These are phyloP conservation scores for Penicillium malachiteum DNA, from an alignment of 495 filamentous ascomycete genomes.

Conservation along the genomic window DNA sequence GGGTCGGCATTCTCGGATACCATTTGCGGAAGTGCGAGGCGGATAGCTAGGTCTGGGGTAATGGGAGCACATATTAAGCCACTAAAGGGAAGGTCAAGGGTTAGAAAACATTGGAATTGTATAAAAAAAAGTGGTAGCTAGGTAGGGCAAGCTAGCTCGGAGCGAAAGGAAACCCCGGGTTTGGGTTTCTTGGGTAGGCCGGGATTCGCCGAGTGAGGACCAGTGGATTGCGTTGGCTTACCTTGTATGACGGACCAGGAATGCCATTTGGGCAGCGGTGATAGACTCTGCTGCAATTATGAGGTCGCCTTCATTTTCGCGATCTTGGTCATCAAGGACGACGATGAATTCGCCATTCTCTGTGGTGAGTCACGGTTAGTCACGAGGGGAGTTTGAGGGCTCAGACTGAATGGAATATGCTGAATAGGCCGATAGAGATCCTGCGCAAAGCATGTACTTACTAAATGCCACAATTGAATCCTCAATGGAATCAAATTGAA, in stretches of 20 bases:
- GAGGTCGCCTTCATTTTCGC: constrained; percentile 97
- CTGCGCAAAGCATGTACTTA: constrained; percentile 42
- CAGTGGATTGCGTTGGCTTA: constrained; percentile 20
- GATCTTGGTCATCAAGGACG: constrained; percentile 82
- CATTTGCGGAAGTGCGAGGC: constrained; percentile 85
- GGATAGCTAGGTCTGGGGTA: constrained; percentile 59
- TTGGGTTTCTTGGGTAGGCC: not conserved
- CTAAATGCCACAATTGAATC: constrained; percentile 82
- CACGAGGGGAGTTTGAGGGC: not conserved
- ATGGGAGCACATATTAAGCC: constrained; percentile 90
- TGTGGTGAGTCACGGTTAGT: constrained; percentile 35
- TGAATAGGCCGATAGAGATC: not conserved
- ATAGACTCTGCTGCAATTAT: constrained; percentile 88
- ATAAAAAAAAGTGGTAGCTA: too few species aligned
- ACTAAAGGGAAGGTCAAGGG: constrained; percentile 37
- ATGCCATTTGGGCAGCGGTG: constrained; percentile 89
- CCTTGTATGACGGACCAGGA: constrained; percentile 84
- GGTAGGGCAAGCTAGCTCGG: not conserved
- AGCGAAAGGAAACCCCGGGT: not conserved
- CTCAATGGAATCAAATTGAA: constrained; percentile 77
- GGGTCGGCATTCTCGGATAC: constrained; percentile 78
- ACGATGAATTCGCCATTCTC: constrained; percentile 92
- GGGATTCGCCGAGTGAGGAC: not conserved
- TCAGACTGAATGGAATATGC: not conserved
- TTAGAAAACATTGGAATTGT: not conserved